Conservation (phyloP, 495 filamentous ascomycete species). For the Ascobolus immersus region DNA sequence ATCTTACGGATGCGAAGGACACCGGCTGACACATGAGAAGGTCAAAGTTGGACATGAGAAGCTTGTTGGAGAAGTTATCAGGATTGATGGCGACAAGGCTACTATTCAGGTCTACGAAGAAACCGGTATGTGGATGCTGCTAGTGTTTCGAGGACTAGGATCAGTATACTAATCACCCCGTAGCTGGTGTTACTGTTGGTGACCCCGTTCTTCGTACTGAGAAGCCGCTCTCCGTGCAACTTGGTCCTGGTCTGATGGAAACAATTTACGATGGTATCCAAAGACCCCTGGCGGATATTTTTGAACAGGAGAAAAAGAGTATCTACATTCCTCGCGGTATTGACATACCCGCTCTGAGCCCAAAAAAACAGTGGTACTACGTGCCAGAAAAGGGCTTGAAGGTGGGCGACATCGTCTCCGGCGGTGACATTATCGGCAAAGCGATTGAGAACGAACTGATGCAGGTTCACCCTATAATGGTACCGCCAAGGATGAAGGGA, state of each 20-base stretch:
- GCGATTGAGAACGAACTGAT: slow-evolving; percentile 94
- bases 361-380: slow-evolving; percentile 84
- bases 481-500: slow-evolving; percentile 75
- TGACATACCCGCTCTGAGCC: slow-evolving; percentile 61
- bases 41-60: slow-evolving; percentile 70
- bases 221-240: slow-evolving; percentile 89
- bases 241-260: slow-evolving; percentile 90
- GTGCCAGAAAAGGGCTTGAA: slow-evolving; percentile 58
- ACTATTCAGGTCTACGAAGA: slow-evolving; percentile 98
- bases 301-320: slow-evolving; percentile 42
- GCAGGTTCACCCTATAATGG: slow-evolving; percentile 76
- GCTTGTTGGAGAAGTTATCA: slow-evolving; percentile 91
- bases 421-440: slow-evolving; percentile 78
- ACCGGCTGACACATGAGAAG: slow-evolving; percentile 19
- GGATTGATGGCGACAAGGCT: slow-evolving; percentile 80
- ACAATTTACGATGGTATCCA: slow-evolving; percentile 99
- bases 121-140: slow-evolving; percentile 40
- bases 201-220: slow-evolving; percentile 75
- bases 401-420: slow-evolving; percentile 88
- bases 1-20: slow-evolving; percentile 4
- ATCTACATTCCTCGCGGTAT: slow-evolving; percentile 98
- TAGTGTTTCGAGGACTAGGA: neutral
- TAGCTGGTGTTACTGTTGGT: slow-evolving; percentile 85
- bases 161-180: slow-evolving; percentile 8
- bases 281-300: slow-evolving; percentile 68